phyloP scores from a whole-genome alignment of 148 eudicot genomes.

The Oxyria digyna region DNA sequence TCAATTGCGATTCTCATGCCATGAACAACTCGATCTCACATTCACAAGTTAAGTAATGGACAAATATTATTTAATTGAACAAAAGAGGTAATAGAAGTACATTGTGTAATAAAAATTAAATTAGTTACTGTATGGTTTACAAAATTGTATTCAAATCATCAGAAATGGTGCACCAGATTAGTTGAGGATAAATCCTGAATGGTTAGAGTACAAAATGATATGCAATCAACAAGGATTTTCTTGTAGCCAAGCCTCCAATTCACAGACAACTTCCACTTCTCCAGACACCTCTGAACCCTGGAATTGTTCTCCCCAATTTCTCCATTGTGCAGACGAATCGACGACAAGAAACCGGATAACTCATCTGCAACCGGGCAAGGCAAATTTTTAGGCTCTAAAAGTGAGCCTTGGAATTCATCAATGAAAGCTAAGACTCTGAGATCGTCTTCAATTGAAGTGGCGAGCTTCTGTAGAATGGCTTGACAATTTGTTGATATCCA shows the following conservation, averaged over 20 bases:
- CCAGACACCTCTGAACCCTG: constrained; percentile 21
- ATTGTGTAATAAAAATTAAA: no score
- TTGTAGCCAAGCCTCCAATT: constrained; percentile 74
- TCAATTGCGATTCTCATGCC: no score
- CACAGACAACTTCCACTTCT: constrained; percentile 65
- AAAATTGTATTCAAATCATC: no score
- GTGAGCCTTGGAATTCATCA: constrained; percentile 22
- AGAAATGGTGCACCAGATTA: background rate
- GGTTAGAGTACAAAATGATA: constrained; percentile 31
- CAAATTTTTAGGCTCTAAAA: constrained; percentile 14
- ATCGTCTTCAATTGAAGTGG: constrained; percentile 66
- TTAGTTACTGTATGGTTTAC: no score
- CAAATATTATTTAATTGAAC: no score
- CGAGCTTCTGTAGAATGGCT: constrained; percentile 23
- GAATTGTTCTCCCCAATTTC: constrained; percentile 8
- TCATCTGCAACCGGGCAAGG: constrained; percentile 21
- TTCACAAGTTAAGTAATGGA: no score
- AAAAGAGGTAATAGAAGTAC: no score
- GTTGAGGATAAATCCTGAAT: constrained; percentile 15
- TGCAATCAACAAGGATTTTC: constrained; percentile 40
- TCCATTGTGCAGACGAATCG: constrained; percentile 16
- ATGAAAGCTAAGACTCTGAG: constrained; percentile 22
- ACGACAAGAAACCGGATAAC: constrained; percentile 30
- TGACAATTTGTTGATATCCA: constrained; percentile 46
- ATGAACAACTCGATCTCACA: no score